Conservation (phyloP, 1,284 basidiomycete species). For the Irpex lacteus region DNA sequence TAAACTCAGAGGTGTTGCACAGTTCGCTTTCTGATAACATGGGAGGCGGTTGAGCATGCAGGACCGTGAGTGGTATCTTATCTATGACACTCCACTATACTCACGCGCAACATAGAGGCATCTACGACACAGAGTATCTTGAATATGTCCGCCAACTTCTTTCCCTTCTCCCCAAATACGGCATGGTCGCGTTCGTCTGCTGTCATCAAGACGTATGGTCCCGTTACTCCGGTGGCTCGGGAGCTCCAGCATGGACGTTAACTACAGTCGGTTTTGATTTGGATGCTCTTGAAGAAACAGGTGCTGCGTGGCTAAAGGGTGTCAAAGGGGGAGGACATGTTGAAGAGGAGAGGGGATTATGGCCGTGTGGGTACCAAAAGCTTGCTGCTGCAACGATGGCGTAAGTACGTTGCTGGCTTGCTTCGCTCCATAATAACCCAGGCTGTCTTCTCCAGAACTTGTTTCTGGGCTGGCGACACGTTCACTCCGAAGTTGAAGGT, state of each 20-base stretch:
- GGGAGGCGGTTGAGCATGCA: constrained; percentile 94
- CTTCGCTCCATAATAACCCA: neutral
- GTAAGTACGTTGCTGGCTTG: constrained; percentile 41
- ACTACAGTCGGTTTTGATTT: constrained; percentile 80
- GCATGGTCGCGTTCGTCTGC: constrained; percentile 79
- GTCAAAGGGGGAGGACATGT: constrained; percentile 71
- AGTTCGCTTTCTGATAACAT: constrained; percentile 91
- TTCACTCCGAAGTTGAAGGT: constrained; percentile 77
- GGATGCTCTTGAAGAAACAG: constrained; percentile 70
- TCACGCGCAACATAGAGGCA: constrained; percentile 47
- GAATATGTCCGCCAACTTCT: constrained; percentile 76
- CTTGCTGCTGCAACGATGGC: constrained; percentile 86
- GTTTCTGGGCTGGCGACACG: constrained; percentile 88
- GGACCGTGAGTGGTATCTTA: constrained; percentile 68
- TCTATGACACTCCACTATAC: neutral
- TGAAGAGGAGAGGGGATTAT: constrained; percentile 75
- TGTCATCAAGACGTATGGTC: constrained; percentile 96
- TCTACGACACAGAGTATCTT: constrained; percentile 84
- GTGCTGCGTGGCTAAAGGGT: constrained; percentile 82
- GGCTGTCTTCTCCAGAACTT: constrained; percentile 43
- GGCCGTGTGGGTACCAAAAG: constrained; percentile 92
- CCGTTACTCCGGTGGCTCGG: constrained; percentile 89
- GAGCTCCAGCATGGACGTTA: constrained; percentile 91
- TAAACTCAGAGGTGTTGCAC: neutral
- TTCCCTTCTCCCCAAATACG: constrained; percentile 75